Evolutionary conservation across 2,329 filamentous ascomycete genomes (phyloP).

Genomic region (Ophiostoma sp.): DNA sequence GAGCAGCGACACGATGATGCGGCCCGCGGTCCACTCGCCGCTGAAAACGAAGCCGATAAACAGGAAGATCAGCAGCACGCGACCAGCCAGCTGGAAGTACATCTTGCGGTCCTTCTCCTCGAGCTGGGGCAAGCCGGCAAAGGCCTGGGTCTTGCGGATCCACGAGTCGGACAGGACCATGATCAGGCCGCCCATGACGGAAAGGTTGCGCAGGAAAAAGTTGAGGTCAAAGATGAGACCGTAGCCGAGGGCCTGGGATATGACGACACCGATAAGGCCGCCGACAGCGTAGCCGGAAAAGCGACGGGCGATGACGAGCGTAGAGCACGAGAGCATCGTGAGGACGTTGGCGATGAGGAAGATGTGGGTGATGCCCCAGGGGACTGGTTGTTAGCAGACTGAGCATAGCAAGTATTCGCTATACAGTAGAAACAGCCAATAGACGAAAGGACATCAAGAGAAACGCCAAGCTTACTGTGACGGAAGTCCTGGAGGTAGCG

Average conservation of each 20-base stretch:
- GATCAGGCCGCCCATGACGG: slow-evolving; percentile 90
- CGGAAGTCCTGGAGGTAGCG: slow-evolving; percentile 88
- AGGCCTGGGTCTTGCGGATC: slow-evolving; percentile 96
- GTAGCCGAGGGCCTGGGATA: slow-evolving; percentile 92
- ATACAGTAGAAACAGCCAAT: background rate
- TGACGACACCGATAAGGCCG: slow-evolving; percentile 83
- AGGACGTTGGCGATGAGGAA: slow-evolving; percentile 90
- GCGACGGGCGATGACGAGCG: slow-evolving; percentile 84
- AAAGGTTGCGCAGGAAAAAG: slow-evolving; percentile 98
- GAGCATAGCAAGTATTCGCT: background rate
- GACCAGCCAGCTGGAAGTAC: slow-evolving; percentile 98
- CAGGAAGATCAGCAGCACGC: slow-evolving; percentile 93
- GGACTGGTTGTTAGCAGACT: slow-evolving; percentile 54
- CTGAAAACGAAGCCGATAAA: slow-evolving; percentile 96
- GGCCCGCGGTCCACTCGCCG: slow-evolving; percentile 85
- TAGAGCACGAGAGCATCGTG: slow-evolving; percentile 76
- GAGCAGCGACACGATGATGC: slow-evolving; percentile 75
- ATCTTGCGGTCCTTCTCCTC: slow-evolving; percentile 99
- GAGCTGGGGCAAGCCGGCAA: slow-evolving; percentile 84
- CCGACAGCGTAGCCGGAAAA: slow-evolving; percentile 88
- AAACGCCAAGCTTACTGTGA: slow-evolving; percentile 62
- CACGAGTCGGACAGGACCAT: slow-evolving; percentile 98
- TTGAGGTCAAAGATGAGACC: slow-evolving; percentile 98
- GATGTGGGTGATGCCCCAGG: slow-evolving; percentile 77
- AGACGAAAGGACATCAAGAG: background rate